Conservation (phyloP, 164 flowering plant genomes). For the Magnolia kwangsiensis region DNA sequence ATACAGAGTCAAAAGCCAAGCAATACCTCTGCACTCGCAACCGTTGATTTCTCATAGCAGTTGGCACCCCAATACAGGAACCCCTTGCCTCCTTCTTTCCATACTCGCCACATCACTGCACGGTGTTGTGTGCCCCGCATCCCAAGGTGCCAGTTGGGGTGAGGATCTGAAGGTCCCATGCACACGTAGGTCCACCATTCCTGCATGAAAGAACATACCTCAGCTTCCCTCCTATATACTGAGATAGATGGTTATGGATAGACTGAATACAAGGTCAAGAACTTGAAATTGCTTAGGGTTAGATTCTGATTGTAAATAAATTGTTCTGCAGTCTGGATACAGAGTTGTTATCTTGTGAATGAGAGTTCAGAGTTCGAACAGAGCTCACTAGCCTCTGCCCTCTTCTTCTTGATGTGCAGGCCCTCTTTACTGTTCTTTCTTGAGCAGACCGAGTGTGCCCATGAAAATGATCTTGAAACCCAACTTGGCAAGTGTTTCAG, state of each 20-base stretch:
- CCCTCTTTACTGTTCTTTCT: too few relatives aligned
- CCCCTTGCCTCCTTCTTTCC: slow-evolving; percentile 97
- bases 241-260: not conserved
- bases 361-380: not conserved
- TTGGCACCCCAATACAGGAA: slow-evolving; percentile 97
- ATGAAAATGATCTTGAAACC: too few relatives aligned
- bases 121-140: slow-evolving; percentile 99
- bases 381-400: not conserved
- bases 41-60: slow-evolving; percentile 93
- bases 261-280: not conserved
- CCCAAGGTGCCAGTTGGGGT: slow-evolving; percentile 98
- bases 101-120: slow-evolving; percentile 99
- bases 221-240: not conserved
- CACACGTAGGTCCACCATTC: slow-evolving; percentile 99
- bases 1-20: slow-evolving; percentile 1
- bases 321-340: not conserved
- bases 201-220: slow-evolving; percentile 29
- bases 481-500: too few relatives aligned
- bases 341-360: not conserved
- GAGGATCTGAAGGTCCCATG: slow-evolving; percentile 97
- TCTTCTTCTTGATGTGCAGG: not conserved
- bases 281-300: not conserved
- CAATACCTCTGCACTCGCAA: slow-evolving; percentile 88
- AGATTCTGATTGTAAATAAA: not conserved
- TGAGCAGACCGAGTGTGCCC: too few relatives aligned